Conservation (phyloP, 768 basidiomycete genomes). For the Tylopilus balloui region DNA sequence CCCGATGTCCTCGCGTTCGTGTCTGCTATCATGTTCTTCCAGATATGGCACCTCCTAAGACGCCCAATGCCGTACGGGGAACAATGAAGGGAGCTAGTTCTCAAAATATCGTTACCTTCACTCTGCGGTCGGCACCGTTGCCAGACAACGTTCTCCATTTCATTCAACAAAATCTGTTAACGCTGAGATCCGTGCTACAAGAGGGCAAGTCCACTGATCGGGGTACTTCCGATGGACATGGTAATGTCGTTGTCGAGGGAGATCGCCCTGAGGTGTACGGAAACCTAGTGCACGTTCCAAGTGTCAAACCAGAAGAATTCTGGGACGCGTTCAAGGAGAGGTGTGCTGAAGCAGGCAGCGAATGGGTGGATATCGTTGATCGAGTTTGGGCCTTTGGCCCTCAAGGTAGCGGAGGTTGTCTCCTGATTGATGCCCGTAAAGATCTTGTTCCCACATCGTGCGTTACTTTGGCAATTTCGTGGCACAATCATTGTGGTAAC, state of each 20-base stretch:
- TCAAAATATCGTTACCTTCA: slow-evolving; percentile 72
- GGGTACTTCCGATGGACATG: slow-evolving; percentile 13
- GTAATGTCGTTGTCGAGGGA: slow-evolving; percentile 26
- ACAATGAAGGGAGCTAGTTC: slow-evolving; percentile 68
- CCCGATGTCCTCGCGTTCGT: not conserved
- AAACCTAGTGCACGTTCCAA: slow-evolving; percentile 57
- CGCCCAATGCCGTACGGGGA: slow-evolving; percentile 64
- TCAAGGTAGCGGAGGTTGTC: slow-evolving; percentile 76
- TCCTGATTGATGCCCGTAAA: slow-evolving; percentile 73
- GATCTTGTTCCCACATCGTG: slow-evolving; percentile 49
- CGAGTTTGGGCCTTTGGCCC: slow-evolving; percentile 92
- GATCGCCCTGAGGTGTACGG: slow-evolving; percentile 46
- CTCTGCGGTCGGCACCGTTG: slow-evolving; percentile 77
- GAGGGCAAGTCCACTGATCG: slow-evolving; percentile 40
- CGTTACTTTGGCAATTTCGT: slow-evolving; percentile 29
- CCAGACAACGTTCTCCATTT: slow-evolving; percentile 71
- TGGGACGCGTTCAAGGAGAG: slow-evolving; percentile 67
- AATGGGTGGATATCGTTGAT: slow-evolving; percentile 74
- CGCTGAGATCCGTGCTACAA: slow-evolving; percentile 59
- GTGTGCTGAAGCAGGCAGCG: slow-evolving; percentile 61
- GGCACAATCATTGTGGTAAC: slow-evolving; percentile 5
- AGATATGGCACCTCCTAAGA: slow-evolving; percentile 90
- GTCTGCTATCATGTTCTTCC: slow-evolving; percentile 1
- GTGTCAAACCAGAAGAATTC: slow-evolving; percentile 69
- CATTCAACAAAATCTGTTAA: slow-evolving; percentile 64